These are phyloP conservation scores for Trifolium subterraneum DNA, from an alignment of 306 rosid genomes.

Conservation along the genomic window DNA sequence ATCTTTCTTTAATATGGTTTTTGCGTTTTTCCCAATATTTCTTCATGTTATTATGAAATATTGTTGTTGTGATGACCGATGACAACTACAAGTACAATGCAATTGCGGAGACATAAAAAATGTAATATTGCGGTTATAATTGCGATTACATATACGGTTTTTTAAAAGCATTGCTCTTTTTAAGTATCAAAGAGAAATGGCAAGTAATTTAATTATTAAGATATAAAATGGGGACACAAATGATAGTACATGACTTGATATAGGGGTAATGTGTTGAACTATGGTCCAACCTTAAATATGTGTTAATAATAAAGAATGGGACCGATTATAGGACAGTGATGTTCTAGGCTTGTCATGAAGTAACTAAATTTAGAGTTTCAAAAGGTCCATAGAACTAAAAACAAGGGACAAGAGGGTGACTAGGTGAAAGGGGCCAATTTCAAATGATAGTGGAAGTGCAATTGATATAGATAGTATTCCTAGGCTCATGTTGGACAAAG, in stretches of 20 bases:
- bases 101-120: too few species aligned
- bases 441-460: conserved; percentile 39
- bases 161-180: not conserved
- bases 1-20: too few species aligned
- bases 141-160: not conserved
- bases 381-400: conserved; percentile 34
- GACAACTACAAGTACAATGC: too few species aligned
- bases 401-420: conserved; percentile 40
- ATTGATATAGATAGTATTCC: conserved; percentile 36
- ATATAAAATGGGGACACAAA: conserved; percentile 9
- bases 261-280: conserved; percentile 26
- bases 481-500: conserved; percentile 30
- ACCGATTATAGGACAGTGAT: conserved; percentile 39
- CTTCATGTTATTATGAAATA: too few species aligned
- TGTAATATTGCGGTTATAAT: too few species aligned
- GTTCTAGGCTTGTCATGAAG: conserved; percentile 44
- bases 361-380: conserved; percentile 35
- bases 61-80: too few species aligned
- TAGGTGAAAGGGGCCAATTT: conserved; percentile 46
- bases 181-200: not conserved
- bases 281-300: conserved; percentile 45
- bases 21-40: too few species aligned
- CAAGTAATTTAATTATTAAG: not conserved
- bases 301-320: conserved; percentile 43
- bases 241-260: conserved; percentile 14